Base-by-base conservation (phyloP, 164 flowering plant species). In the Akebia trifoliata region DNA sequence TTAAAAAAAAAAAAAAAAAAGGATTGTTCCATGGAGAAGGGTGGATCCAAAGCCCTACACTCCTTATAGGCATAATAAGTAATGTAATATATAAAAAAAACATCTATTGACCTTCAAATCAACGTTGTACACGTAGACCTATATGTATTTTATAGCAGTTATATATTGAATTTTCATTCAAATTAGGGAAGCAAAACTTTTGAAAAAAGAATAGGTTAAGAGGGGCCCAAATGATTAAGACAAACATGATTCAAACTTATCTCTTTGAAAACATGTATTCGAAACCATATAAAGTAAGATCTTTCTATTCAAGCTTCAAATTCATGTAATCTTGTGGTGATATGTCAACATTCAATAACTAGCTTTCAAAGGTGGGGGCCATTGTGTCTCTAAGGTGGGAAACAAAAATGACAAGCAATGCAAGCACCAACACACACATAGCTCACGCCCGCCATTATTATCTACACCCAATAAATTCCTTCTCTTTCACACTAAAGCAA, bases 361-460 rank as follows among this genome's bases (percentile, higher is more conserved):
- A 51, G 59, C 64, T 72, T 69, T 72, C 46, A 66, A 65, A 46
- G 65, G 46, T 24, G 42, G 15, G 31, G 74, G 32, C 72, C 78
- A 55, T 50, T 44, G 54, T 76, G 81, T 78, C 77, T 61, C 78
- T 73, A 59, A 50, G 67, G 69, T 76, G 81, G 86, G 80, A 75
- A 68, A 61, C 83, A 78, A 70, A 54, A 47, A 65, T 81, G 81
- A 79, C 81, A 43, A 55, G 70, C 75, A 55, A 67, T 42, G 50
- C 74, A 76, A 75, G 74, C 76, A 72, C 71, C 67, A 62, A 67
- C 79, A 72, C 69, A 76, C 78, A 74, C 63, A n/a, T n/a, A n/a
- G n/a, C 71, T 38, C 75, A 65, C 51, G 43, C 57, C 70, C 52
- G 39, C 66, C 68, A 78, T 71, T 56, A 70, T 61, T 65, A 66